These are phyloP conservation scores for Asterionellopsis glacialis DNA, from an alignment of 108 stramenopile species.

Conservation along the genomic window DNA sequence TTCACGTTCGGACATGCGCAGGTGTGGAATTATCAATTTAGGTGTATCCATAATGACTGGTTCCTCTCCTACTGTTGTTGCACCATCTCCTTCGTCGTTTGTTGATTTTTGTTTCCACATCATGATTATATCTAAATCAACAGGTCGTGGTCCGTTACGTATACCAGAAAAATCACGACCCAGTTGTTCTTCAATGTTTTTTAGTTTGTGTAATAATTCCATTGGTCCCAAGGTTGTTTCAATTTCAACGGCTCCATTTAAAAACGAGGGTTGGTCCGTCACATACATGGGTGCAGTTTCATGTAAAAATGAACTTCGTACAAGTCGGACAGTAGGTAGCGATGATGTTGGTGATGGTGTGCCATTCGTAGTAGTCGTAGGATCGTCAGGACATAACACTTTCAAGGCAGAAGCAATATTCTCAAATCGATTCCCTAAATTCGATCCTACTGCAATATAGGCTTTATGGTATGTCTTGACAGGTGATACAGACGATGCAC, in stretches of 20 bases:
- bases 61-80: conserved; percentile 16
- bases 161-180: conserved; percentile 53
- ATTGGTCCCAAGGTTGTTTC: conserved; percentile 57
- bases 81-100: conserved; percentile 4
- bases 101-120: conserved; percentile 13
- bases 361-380: no score
- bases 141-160: conserved; percentile 80
- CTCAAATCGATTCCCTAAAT: conserved; percentile 59
- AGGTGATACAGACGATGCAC: no score
- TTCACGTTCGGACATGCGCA: conserved; percentile 78
- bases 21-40: conserved; percentile 83
- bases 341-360: no score
- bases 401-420: conserved; percentile 52
- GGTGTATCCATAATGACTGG: conserved; percentile 32
- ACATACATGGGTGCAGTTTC: conserved; percentile 85
- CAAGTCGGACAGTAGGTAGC: conserved; percentile 15
- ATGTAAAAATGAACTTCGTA: conserved; percentile 72
- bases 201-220: conserved; percentile 48
- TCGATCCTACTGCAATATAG: conserved; percentile 82
- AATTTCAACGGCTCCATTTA: conserved; percentile 81
- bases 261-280: conserved; percentile 76
- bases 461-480: conserved; percentile 11
- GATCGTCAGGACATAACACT: conserved; percentile 22
- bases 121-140: conserved; percentile 87
- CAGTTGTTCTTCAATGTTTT: conserved; percentile 57